Base-by-base conservation (phyloP, 148 eudicot species). In the Drosera capensis region DNA sequence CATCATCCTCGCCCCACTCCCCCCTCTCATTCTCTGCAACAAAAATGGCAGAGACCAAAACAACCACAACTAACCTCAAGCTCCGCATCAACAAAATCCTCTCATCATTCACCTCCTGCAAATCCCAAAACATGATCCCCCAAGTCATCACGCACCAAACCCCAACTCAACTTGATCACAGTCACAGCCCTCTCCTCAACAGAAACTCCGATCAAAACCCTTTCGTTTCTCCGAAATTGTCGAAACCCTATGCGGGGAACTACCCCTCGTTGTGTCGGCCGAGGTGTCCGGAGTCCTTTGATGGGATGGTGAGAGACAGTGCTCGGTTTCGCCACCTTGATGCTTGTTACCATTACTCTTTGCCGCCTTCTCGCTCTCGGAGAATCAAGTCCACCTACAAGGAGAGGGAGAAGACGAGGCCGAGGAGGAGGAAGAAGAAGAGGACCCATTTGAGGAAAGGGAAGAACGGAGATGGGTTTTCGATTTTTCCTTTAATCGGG, bases 211-310 rank as follows among this genome's bases (percentile, higher is more conserved):
- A n/a, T n/a, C n/a, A n/a, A n/a, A 47, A 52, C 3, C 54, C 54
- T 16, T 37, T 37, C 18, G 8, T 37, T 8, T 19, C 51, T 11
- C 29, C 43, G 13, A 28, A 13, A 17, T 15, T 11, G 2, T 12
- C 35, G 12, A 12, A n/a, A n/a, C n/a, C 43, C 15, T 12, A 20
- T 13, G 2, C 48, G 2, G 6, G 26, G 0, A 15, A 41, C 17
- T 12, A 16, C 45, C 34, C 80, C 2, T 56, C 75, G 24, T 21
- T 55, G 22, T 56, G 70, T 42, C 63, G 56, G 38, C 72, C 82
- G 9, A 68, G 68, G 53, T 57, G 59, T 45, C 62, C 75, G 15
- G 51, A 63, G 25, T 39, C 65, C 5, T 34, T 61, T 45, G 64
- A 64, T 35, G 52, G 51, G 21, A 71, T 71, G 71, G 46, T 65